A percentile compares a stretch with the other conserved stretches of the same genome.
phyloP scores from a whole-genome alignment of 2,329 filamentous ascomycete genomes.

The Boeremia exigua region DNA sequence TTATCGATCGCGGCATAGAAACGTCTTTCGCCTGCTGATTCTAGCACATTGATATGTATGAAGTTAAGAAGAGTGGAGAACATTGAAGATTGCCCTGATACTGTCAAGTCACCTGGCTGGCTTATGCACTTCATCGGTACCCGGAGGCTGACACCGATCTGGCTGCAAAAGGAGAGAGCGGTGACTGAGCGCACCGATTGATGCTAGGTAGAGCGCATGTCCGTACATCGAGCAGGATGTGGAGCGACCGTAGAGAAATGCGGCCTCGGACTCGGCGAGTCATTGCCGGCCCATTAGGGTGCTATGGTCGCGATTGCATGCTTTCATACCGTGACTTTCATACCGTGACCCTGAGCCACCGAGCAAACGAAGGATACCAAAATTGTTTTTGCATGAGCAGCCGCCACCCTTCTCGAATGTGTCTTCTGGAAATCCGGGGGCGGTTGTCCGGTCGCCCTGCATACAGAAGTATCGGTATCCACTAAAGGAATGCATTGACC shows the following conservation, averaged over 20 bases:
- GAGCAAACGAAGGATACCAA: not conserved
- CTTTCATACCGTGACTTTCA: not conserved
- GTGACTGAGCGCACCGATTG: constrained; percentile 2
- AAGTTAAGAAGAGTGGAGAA: not conserved
- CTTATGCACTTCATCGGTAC: not conserved
- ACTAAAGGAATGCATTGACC: constrained; percentile 3
- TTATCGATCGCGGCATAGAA: not conserved
- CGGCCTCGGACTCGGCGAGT: constrained; percentile 11
- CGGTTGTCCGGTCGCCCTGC: constrained; percentile 17
- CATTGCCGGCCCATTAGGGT: not conserved
- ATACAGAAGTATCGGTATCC: constrained; percentile 1
- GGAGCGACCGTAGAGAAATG: constrained; percentile 5
- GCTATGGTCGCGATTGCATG: not conserved
- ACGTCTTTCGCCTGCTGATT: not conserved
- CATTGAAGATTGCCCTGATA: not conserved
- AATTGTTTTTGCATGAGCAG: constrained; percentile 1
- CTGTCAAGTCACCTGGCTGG: not conserved
- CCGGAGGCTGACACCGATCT: not conserved
- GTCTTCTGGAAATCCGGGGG: constrained; percentile 14
- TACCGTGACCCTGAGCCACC: no score
- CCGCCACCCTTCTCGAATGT: constrained; percentile 5
- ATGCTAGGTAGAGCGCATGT: constrained; percentile 1
- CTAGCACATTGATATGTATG: not conserved
- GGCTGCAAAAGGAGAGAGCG: not conserved
- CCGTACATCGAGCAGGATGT: constrained; percentile 12